Conservation (phyloP, 495 filamentous ascomycete genomes). For the Daldinia childiae region DNA sequence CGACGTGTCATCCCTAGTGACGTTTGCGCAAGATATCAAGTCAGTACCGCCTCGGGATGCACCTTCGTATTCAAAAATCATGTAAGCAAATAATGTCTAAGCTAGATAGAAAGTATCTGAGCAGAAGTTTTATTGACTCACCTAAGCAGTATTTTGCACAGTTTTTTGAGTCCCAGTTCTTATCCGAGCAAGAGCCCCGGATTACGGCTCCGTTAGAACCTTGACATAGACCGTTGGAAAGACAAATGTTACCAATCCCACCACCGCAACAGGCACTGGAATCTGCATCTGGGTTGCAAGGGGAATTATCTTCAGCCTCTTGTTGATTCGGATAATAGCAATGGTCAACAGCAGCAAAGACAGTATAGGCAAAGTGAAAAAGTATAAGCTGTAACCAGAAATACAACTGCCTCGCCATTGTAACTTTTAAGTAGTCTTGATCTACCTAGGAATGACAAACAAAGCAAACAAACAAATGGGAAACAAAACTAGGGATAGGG, state of each 20-base stretch:
- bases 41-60: not conserved
- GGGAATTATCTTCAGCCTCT: not conserved
- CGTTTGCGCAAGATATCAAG: slow-evolving; percentile 5
- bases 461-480: not conserved
- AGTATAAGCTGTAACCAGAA: not conserved
- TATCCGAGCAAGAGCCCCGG: slow-evolving; percentile 4
- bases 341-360: not conserved
- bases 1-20: slow-evolving; percentile 1
- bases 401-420: not conserved
- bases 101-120: not conserved
- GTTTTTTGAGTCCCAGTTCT: not conserved
- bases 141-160: slow-evolving; percentile 1
- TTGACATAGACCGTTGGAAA: slow-evolving; percentile 10
- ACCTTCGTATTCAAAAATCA: not conserved
- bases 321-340: not conserved
- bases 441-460: no score
- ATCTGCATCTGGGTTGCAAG: not conserved
- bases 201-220: slow-evolving; percentile 3
- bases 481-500: not conserved
- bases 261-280: slow-evolving; percentile 2
- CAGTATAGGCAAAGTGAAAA: not conserved
- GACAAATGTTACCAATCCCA: not conserved
- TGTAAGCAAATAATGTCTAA: not conserved
- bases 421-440: not conserved
- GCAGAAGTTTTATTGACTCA: not conserved